A percentile compares a stretch with the other conserved stretches of the same genome.
Evolutionary conservation across 2,329 filamentous ascomycete genomes (phyloP).

Genomic region (Scedosporium dehoogii): DNA sequence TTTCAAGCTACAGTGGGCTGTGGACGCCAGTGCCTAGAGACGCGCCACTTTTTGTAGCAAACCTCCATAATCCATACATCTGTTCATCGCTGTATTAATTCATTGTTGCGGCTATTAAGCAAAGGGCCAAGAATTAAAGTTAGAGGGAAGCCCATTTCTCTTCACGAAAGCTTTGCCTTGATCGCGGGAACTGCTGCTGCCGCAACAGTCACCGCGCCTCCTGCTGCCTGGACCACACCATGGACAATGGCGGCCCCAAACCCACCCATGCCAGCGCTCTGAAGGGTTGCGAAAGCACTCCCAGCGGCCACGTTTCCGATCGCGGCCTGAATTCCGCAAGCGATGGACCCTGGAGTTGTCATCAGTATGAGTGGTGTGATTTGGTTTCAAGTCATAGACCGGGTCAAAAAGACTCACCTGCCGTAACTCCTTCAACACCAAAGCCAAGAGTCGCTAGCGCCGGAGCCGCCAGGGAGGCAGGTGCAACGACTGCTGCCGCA

Average conservation of each 20-base stretch:
- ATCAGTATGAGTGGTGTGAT: too few species aligned
- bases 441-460: neutral
- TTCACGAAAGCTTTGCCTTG: too few species aligned
- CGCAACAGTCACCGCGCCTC: neutral
- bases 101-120: too few species aligned
- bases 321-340: constrained; percentile 15
- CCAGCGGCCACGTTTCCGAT: constrained; percentile 18
- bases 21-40: too few species aligned
- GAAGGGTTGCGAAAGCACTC: constrained; percentile 18
- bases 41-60: too few species aligned
- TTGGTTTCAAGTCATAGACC: neutral
- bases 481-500: neutral
- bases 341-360: constrained; percentile 13
- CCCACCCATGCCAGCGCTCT: constrained; percentile 22
- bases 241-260: constrained; percentile 15
- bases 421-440: too few species aligned
- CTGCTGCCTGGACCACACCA: constrained; percentile 11
- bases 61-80: too few species aligned
- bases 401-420: too few species aligned
- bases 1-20: too few species aligned
- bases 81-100: too few species aligned
- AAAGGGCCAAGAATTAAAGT: too few species aligned
- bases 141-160: too few species aligned
- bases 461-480: neutral
- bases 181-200: neutral